Evolutionary conservation across 1,284 basidiomycete species (phyloP).

Genomic region (Melampsora americana): DNA sequence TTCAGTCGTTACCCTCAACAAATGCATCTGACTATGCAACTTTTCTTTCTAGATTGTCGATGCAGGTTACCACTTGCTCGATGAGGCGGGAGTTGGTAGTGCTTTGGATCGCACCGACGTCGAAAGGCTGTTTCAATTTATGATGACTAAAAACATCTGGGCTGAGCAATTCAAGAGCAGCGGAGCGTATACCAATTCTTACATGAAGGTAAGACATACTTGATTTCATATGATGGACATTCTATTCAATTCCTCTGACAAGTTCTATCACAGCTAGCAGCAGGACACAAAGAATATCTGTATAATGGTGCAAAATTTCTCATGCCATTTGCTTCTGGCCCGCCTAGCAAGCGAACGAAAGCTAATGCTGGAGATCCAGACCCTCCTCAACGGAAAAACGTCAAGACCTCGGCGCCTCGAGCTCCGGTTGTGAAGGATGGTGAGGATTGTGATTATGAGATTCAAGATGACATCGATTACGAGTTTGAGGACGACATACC

Average conservation of each 20-base stretch:
- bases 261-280: background rate
- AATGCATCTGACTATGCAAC: slow-evolving; percentile 44
- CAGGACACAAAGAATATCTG: background rate
- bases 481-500: background rate
- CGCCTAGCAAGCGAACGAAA: background rate
- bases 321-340: background rate
- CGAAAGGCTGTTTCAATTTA: slow-evolving; percentile 65
- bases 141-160: slow-evolving; percentile 59
- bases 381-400: background rate
- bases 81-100: slow-evolving; percentile 62
- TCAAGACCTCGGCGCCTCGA: background rate
- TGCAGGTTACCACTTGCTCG: slow-evolving; percentile 59
- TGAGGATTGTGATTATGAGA: background rate
- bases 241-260: no score
- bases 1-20: slow-evolving; percentile 45
- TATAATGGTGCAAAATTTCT: background rate
- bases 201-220: slow-evolving; percentile 53
- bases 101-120: slow-evolving; percentile 59
- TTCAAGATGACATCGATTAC: background rate
- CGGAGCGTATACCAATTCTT: slow-evolving; percentile 50
- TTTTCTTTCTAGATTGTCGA: slow-evolving; percentile 49
- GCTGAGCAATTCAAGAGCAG: slow-evolving; percentile 50
- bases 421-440: background rate
- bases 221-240: background rate
- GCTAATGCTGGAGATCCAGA: background rate